These are phyloP conservation scores for Soucietia sequanensis DNA, from an alignment of 805 yeast species.

Conservation along the genomic window DNA sequence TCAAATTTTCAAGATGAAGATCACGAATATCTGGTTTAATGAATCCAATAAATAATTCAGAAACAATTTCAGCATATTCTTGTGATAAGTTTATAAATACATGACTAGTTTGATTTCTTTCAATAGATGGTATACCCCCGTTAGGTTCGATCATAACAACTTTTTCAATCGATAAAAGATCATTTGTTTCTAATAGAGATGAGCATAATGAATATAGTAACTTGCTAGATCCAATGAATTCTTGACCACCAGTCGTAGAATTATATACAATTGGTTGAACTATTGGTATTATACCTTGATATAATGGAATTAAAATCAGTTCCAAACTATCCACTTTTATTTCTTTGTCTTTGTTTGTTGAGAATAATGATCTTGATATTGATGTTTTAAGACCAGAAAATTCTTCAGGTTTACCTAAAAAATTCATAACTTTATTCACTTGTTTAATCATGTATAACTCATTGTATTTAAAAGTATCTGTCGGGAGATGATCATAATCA, in stretches of 20 bases:
- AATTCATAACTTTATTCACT: slow-evolving; percentile 27
- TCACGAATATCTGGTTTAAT: slow-evolving; percentile 44
- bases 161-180: slow-evolving; percentile 68
- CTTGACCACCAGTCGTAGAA: slow-evolving; percentile 24
- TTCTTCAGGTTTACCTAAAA: slow-evolving; percentile 18
- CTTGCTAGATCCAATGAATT: slow-evolving; percentile 20
- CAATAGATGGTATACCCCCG: slow-evolving; percentile 92
- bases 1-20: slow-evolving; percentile 63
- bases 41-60: slow-evolving; percentile 64
- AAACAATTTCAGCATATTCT: slow-evolving; percentile 64
- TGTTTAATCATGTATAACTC: slow-evolving; percentile 31
- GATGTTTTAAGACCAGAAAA: slow-evolving; percentile 23
- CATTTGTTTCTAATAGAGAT: slow-evolving; percentile 22
- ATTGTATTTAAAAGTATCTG: slow-evolving; percentile 26
- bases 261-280: slow-evolving; percentile 58
- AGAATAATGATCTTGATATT: slow-evolving; percentile 27
- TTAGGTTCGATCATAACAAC: slow-evolving; percentile 71
- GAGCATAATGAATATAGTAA: slow-evolving; percentile 25
- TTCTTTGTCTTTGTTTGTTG: slow-evolving; percentile 5
- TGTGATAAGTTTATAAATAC: slow-evolving; percentile 83
- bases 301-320: slow-evolving; percentile 37
- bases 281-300: slow-evolving; percentile 57
- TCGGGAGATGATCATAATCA: slow-evolving; percentile 41
- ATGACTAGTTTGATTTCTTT: slow-evolving; percentile 78
- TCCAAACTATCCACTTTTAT: slow-evolving; percentile 22